Evolutionary conservation across 345 rosid genomes (phyloP).

Genomic region (Viola odorata): DNA sequence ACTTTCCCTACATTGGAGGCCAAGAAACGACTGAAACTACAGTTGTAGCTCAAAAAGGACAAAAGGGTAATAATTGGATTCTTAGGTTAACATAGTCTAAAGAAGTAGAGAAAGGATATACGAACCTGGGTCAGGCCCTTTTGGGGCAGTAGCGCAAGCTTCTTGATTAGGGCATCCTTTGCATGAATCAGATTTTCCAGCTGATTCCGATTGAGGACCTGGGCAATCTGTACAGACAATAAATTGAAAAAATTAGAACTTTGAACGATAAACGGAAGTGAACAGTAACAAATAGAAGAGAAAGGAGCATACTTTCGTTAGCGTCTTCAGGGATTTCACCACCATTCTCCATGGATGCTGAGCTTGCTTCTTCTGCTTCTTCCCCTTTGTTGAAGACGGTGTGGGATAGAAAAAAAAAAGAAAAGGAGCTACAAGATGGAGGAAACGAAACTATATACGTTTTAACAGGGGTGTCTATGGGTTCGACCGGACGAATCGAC

Average conservation of each 20-base stretch:
- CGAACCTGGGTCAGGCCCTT: slow-evolving; percentile 89
- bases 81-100: too few species aligned
- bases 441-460: not conserved
- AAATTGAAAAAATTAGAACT: slow-evolving; percentile 1
- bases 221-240: slow-evolving; percentile 60
- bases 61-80: too few species aligned
- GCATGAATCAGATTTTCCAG: slow-evolving; percentile 80
- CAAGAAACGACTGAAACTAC: too few species aligned
- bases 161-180: slow-evolving; percentile 92
- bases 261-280: not conserved
- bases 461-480: too few species aligned
- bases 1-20: too few species aligned
- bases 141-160: slow-evolving; percentile 86
- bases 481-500: too few species aligned
- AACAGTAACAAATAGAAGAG: not conserved
- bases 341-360: slow-evolving; percentile 45
- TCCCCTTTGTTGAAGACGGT: not conserved
- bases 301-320: slow-evolving; percentile 39
- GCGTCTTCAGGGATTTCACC: slow-evolving; percentile 64
- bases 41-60: too few species aligned
- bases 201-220: slow-evolving; percentile 65
- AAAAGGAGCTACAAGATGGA: not conserved
- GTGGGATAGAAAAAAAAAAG: not conserved
- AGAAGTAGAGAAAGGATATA: slow-evolving; percentile 10
- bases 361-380: not conserved